A percentile compares a stretch with the other conserved stretches of the same genome.
Conservation (phyloP, 2,329 filamentous ascomycete genomes). For the Cladosporium phlei region DNA sequence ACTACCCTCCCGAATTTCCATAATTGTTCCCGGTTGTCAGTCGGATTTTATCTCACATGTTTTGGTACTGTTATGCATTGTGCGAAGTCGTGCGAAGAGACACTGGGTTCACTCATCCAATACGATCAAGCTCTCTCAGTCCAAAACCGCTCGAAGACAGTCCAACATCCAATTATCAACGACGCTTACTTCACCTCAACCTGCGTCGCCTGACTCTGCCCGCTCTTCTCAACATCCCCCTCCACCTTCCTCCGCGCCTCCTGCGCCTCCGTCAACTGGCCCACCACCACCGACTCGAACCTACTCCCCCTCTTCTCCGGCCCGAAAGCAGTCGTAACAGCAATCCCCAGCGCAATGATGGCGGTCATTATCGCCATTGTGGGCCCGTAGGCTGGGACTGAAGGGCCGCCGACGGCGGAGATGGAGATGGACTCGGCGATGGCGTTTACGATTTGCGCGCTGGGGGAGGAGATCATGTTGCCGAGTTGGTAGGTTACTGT, state of each 20-base stretch:
- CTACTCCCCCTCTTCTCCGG: constrained; percentile 68
- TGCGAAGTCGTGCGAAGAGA: too few relatives aligned
- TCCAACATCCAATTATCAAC: too few relatives aligned
- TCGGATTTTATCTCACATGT: too few relatives aligned
- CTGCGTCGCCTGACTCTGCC: constrained; percentile 14
- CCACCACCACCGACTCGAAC: constrained; percentile 56
- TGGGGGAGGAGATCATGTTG: constrained; percentile 69
- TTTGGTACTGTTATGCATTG: too few relatives aligned
- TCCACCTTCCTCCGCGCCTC: constrained; percentile 16
- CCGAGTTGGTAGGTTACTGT: constrained; percentile 65
- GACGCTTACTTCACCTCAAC: constrained; percentile 10
- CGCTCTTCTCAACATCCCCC: constrained; percentile 15
- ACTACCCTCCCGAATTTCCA: too few relatives aligned
- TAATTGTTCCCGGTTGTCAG: too few relatives aligned
- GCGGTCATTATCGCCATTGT: constrained; percentile 68
- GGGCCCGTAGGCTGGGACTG: constrained; percentile 66
- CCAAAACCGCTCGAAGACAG: too few relatives aligned
- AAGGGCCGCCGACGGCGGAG: constrained; percentile 46
- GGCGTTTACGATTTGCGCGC: constrained; percentile 72
- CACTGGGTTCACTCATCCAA: too few relatives aligned
- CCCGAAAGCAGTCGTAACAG: constrained; percentile 62
- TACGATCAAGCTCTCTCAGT: too few relatives aligned
- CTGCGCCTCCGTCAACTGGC: constrained; percentile 16
- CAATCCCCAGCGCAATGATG: constrained; percentile 68
- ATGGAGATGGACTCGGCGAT: constrained; percentile 61